Evolutionary conservation across 345 rosid species (phyloP).

Genomic region (Murraya paniculata): DNA sequence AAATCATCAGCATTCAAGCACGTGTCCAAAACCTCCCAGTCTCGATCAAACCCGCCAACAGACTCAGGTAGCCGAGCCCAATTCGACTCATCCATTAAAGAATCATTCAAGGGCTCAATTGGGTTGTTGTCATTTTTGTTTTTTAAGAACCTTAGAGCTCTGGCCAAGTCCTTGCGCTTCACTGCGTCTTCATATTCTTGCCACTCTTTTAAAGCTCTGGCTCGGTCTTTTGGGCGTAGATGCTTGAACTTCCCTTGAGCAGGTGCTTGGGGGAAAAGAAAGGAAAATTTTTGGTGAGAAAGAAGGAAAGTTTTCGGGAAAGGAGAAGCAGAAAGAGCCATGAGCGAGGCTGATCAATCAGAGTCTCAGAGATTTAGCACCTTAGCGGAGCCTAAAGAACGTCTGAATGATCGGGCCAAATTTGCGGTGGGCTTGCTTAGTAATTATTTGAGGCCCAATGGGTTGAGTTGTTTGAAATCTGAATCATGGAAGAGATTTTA

Average conservation of each 20-base stretch:
- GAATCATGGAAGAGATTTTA: background rate
- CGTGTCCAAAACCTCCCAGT: constrained; percentile 84
- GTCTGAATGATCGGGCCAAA: background rate
- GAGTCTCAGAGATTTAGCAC: background rate
- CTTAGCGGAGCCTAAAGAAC: background rate
- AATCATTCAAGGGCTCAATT: constrained; percentile 8
- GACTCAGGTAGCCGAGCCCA: constrained; percentile 29
- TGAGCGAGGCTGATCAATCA: rapidly evolving
- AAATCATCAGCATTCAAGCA: constrained; percentile 91
- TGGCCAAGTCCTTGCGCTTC: constrained; percentile 75
- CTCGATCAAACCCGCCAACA: constrained; percentile 40
- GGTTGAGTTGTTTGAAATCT: background rate
- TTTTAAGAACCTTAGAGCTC: constrained; percentile 75
- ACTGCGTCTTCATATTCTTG: constrained; percentile 86
- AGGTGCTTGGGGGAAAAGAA: constrained; percentile 15
- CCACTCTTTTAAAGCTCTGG: constrained; percentile 71
- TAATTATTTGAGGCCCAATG: background rate
- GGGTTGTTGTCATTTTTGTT: constrained; percentile 17
- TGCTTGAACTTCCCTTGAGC: background rate
- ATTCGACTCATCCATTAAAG: constrained; percentile 18
- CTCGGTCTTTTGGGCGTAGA: background rate
- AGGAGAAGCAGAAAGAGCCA: background rate
- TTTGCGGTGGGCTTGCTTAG: background rate
- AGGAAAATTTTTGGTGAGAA: constrained; percentile 4
- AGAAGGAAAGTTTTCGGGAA: background rate